phyloP scores from a whole-genome alignment of 2,329 filamentous ascomycete genomes.

The Penicillium sp. region DNA sequence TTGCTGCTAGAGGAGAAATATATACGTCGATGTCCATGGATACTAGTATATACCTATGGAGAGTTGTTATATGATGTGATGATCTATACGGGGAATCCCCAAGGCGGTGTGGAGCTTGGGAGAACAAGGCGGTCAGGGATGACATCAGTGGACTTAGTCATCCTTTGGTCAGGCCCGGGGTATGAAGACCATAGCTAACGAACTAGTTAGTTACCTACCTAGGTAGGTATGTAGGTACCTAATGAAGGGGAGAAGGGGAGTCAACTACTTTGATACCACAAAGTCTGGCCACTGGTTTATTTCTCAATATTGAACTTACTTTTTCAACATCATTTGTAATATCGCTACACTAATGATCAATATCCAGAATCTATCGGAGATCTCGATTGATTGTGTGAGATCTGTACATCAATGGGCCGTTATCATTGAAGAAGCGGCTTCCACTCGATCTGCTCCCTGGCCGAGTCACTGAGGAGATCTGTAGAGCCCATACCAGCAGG shows the following conservation, averaged over 20 bases:
- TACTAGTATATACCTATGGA: too few relatives aligned
- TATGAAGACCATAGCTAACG: too few relatives aligned
- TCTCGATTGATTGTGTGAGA: background rate
- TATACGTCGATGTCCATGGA: background rate
- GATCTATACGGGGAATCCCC: background rate
- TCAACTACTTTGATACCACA: background rate
- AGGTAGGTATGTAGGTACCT: too few relatives aligned
- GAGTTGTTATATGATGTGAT: too few relatives aligned
- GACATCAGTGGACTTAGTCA: constrained; percentile 4
- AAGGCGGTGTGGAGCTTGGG: background rate
- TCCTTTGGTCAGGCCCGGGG: background rate
- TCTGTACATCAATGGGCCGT: background rate
- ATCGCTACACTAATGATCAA: background rate
- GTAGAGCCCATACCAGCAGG: background rate
- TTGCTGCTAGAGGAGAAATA: background rate
- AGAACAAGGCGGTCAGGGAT: constrained; percentile 5
- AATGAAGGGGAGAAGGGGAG: background rate
- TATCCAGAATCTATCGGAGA: background rate
- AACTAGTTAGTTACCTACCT: too few relatives aligned
- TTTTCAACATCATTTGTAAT: background rate
- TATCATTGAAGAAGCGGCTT: constrained; percentile 31
- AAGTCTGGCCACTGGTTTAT: background rate
- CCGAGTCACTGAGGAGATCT: constrained; percentile 28
- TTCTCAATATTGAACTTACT: background rate
- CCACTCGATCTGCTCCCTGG: constrained; percentile 29